Evolutionary conservation across 257 asterid genomes (phyloP), one percentile per base, ranked within the genome.

Genomic region (Perilla frutescens): DNA sequence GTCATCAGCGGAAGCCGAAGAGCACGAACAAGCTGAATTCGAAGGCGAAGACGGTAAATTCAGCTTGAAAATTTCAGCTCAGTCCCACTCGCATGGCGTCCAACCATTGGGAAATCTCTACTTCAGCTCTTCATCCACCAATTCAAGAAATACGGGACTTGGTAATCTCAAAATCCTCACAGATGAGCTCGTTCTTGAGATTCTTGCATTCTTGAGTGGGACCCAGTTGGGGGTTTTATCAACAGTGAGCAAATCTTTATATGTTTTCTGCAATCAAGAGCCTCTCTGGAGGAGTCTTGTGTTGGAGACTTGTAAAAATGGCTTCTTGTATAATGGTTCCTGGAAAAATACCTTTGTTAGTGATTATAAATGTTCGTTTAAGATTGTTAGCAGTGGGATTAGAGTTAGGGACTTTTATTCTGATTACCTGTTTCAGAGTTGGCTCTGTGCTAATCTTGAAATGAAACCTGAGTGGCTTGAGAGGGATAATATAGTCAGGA

Each of bases 391-490:
- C 72, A 77, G 79, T 43, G 74, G 86, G 20, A 67, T 91, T 81
- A 81, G 68, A 80, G 86, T 95, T 80, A 78, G 90, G 80, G 89
- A 92, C 79, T 95, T 95, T 47, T 95, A 91, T 74, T 95, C 99
- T 72, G 99, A 95, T 84, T 95, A 91, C 77, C 80, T 95, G 88
- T 95, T 95, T 71, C 99, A 95, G 81, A 90, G 99, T 56, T 95
- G 99, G 99, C 85, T 95, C 20, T 95, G 99, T 80, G 99, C 99
- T 56, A 95, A 95, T 82, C 96, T 95, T 76, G 99, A 91, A 82
- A 95, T 95, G 99, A 95, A 90, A 74, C 81, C 84, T 14, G 97
- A 91, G 74, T 95, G 99, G 99, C 78, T 95, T 43, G 87, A 88
- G 76, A 90, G 93, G 79, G 97, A 95, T 90, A 95, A 76, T 79